Evolutionary conservation across 2,329 filamentous ascomycete genomes (phyloP).

Genomic region (Aphanoascus verrucosus): DNA sequence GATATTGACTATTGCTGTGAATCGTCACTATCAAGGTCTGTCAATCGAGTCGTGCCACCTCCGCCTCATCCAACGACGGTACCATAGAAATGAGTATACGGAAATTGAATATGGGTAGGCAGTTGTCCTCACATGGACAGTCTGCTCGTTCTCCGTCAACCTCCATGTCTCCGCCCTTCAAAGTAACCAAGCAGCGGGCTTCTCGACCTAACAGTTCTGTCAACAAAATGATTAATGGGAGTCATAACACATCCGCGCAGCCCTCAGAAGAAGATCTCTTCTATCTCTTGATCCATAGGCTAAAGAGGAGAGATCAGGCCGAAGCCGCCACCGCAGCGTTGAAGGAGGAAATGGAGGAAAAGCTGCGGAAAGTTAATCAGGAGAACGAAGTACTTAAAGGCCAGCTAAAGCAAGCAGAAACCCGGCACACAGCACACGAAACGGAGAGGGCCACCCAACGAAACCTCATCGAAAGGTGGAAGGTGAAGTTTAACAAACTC

Average conservation of each 20-base stretch:
- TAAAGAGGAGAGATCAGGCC: slow-evolving; percentile 28
- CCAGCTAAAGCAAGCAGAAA: slow-evolving; percentile 18
- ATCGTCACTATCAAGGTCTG: background rate
- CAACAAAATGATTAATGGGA: background rate
- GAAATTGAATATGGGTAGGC: background rate
- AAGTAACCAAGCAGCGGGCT: background rate
- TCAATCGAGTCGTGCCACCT: background rate
- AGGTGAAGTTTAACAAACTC: slow-evolving; percentile 25
- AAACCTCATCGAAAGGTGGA: slow-evolving; percentile 27
- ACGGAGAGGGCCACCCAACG: slow-evolving; percentile 18
- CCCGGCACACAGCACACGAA: slow-evolving; percentile 18
- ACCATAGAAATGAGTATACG: background rate
- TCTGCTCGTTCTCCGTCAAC: background rate
- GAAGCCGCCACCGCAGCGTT: slow-evolving; percentile 20
- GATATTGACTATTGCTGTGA: slow-evolving; percentile 1
- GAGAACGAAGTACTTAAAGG: slow-evolving; percentile 24
- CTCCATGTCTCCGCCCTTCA: background rate
- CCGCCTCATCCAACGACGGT: background rate
- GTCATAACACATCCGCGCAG: background rate
- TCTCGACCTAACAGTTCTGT: background rate
- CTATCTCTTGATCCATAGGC: slow-evolving; percentile 26
- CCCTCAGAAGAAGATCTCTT: slow-evolving; percentile 30
- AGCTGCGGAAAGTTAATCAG: slow-evolving; percentile 20
- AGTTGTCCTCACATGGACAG: background rate
- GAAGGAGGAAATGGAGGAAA: slow-evolving; percentile 22